Base-by-base conservation (phyloP, 257 asterid genomes). In the Solanum lycopersicoides region DNA sequence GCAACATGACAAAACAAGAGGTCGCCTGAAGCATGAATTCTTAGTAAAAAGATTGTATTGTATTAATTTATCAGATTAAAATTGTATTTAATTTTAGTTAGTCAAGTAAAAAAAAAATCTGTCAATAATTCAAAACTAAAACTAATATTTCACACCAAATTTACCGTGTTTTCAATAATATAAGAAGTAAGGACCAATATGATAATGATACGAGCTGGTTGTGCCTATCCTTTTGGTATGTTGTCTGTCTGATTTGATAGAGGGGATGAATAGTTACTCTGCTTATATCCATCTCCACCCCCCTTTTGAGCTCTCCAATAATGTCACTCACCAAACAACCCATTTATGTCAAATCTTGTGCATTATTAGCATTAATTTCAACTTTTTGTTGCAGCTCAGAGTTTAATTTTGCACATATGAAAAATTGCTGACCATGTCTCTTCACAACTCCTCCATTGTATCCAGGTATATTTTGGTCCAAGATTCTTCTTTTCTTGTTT, bases 381-480 rank as follows among this genome's bases (percentile, higher is more conserved):
- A 50, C 20, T 0, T 41, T 18, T 18, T 80, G 50, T 47, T 50
- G 1, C 21, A 18, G 30, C 69, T 47, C 30, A 47, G 30, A 80
- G 85, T 80, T 56, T 15, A 21, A 45, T 20, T 30, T 35, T 41
- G 47, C 79, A 87, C 86, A 66, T 74, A 88, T 86, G 82, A 74
- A 63, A 7, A 79, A 45, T 79, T 45, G 11, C 39, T 30, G 5
- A 50, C 79, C 34, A 77, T 86, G 85, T 69, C 88, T 88, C 86
- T 85, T 37, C 30, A 74, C 20, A 34, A 50, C 87, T 39, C 83
- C 73, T 18, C 44, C 76, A 30, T 89, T 35, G n/a, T 87, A 85
- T 76, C 88, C 92, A 89, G 92, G 94, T 90, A 35, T 53, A 14
- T 72, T 47, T 59, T 59, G 11, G 37, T 83, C 86, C 66, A 59